Base-by-base conservation (phyloP, 306 rosid genomes). In the Trifolium repens region DNA sequence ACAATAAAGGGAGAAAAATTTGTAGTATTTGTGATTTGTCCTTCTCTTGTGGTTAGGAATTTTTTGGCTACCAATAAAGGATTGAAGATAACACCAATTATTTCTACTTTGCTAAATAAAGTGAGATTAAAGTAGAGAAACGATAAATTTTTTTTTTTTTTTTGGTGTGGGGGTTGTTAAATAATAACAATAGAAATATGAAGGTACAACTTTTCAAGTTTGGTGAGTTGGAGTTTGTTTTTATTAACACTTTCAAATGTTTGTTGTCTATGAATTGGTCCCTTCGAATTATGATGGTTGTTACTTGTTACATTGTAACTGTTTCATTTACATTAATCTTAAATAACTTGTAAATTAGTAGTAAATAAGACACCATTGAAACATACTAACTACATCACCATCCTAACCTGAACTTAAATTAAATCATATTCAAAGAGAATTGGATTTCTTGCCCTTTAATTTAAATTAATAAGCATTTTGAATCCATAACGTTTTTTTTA, bases 1-100 rank as follows among this genome's bases (percentile, higher is more conserved):
- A 12, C 16, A 26, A 26, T 1, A 0, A 58, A 5, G 35, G n/a
- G 5, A 5, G 15, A 26, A 12, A 12, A 5, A 9, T 4, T 37
- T 53, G 27, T 74, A 32, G 42, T 39, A 16, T 63, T 16, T 35
- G 27, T 35, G 26, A n/a, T 12, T 16, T 53, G 35, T 16, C 55
- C 26, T 73, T 49, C 37, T 16, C 60, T 13, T 50, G 57, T 37
- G 14, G 81, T 63, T 79, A 44, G 26, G 37, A 43, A 57, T 27
- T 43, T 69, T 71, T 79, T 87, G 40, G 76, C 80, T 78, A 83
- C 73, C 73, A 13, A 81, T 75, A 83, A 88, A 83, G 77, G 17
- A 60, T 37, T 16, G 7, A 0, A 16, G 62, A 26, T 59, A 59
- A 59, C 69, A 76, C 83, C 80, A 30, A 79, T 61, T 32, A 79